These are phyloP conservation scores for Hymenoscyphus occultus DNA, from an alignment of 2,329 filamentous ascomycete species.

Conservation along the genomic window DNA sequence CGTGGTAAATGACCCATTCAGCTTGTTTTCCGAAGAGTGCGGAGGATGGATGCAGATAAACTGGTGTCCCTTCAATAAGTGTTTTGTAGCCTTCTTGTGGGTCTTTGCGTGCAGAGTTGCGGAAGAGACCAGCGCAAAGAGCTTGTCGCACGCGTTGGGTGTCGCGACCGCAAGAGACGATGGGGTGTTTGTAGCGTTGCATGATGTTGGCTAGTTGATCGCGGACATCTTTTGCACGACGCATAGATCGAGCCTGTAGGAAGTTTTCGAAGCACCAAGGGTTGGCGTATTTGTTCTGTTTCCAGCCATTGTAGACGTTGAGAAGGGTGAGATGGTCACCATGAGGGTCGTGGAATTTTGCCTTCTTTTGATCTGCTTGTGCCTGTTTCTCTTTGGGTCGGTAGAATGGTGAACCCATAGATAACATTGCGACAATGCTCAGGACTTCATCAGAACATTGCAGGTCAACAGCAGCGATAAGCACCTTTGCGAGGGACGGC, in stretches of 20 bases:
- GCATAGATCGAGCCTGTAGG: constrained; percentile 87
- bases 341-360: constrained; percentile 93
- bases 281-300: constrained; percentile 73
- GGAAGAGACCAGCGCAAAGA: constrained; percentile 91
- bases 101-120: constrained; percentile 91
- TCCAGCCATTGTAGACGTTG: constrained; percentile 98
- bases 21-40: constrained; percentile 93
- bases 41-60: constrained; percentile 89
- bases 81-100: constrained; percentile 98
- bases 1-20: constrained; percentile 94
- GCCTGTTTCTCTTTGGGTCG: constrained; percentile 96
- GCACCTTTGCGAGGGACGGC: constrained; percentile 81
- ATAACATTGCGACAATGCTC: constrained; percentile 92
- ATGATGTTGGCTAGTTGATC: constrained; percentile 93
- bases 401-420: constrained; percentile 83
- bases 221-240: constrained; percentile 85
- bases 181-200: constrained; percentile 79
- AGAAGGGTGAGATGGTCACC: constrained; percentile 93
- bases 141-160: constrained; percentile 86
- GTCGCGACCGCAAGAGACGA: constrained; percentile 82
- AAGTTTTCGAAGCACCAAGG: constrained; percentile 99
- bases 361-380: constrained; percentile 94
- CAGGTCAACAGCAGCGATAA: constrained; percentile 84
- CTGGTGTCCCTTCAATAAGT: constrained; percentile 88
- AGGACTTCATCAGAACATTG: constrained; percentile 92